Evolutionary conservation across 306 rosid genomes (phyloP).

Genomic region (Cicer arietinum): DNA sequence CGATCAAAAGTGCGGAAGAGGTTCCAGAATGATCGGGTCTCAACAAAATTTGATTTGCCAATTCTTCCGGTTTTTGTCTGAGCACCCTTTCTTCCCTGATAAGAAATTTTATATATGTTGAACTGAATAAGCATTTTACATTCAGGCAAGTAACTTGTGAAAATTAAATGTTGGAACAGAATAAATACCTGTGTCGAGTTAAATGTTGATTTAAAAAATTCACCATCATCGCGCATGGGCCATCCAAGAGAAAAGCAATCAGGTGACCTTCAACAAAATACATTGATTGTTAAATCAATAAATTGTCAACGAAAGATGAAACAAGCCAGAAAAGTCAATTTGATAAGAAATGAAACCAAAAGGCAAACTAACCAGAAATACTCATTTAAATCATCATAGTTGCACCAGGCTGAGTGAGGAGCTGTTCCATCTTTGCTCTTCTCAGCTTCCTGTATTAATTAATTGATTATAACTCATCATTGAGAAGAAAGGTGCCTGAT

Average conservation of each 20-base stretch:
- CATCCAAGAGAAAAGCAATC: conserved; percentile 98
- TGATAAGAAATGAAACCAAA: conserved; percentile 38
- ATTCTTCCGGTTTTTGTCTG: conserved; percentile 63
- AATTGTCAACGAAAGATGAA: conserved; percentile 21
- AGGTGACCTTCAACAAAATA: conserved; percentile 66
- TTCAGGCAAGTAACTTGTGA: conserved; percentile 20
- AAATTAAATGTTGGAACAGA: conserved; percentile 18
- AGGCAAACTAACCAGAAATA: conserved; percentile 81
- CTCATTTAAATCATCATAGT: conserved; percentile 94
- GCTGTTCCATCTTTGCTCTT: conserved; percentile 77
- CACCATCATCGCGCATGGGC: conserved; percentile 99
- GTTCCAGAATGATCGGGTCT: conserved; percentile 92
- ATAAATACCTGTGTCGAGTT: conserved; percentile 60
- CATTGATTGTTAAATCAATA: conserved; percentile 33
- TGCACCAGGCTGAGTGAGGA: conserved; percentile 88
- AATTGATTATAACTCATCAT: conserved; percentile 35
- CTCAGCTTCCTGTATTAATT: conserved; percentile 66
- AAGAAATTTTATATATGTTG: conserved; percentile 40
- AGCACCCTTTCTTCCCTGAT: conserved; percentile 77
- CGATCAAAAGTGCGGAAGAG: conserved; percentile 92
- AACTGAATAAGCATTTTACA: conserved; percentile 25
- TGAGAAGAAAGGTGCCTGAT: conserved; percentile 38
- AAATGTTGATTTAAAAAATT: conserved; percentile 87
- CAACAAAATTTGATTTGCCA: conserved; percentile 85
- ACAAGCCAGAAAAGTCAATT: conserved; percentile 36